These are phyloP conservation scores for Aphanocladium album DNA, from an alignment of 2,329 filamentous ascomycete species.

Conservation along the genomic window DNA sequence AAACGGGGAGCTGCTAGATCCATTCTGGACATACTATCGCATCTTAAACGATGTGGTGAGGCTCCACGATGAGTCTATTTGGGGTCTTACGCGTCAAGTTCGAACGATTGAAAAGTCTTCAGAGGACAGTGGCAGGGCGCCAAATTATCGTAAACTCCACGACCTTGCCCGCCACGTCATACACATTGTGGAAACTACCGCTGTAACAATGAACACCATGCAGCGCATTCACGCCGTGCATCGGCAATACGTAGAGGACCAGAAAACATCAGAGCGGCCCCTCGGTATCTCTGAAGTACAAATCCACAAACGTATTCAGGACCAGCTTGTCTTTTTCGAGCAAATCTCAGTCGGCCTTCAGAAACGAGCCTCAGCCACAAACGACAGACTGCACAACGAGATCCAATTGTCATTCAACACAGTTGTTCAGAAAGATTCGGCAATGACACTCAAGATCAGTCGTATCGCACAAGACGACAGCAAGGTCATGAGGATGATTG, in stretches of 20 bases:
- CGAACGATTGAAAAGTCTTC: conserved; percentile 27
- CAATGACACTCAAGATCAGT: conserved; percentile 34
- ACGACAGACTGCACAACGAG: conserved; percentile 47
- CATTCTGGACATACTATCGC: conserved; percentile 32
- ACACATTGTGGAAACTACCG: conserved; percentile 39
- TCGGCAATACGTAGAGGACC: background rate
- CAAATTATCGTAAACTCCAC: conserved; percentile 33
- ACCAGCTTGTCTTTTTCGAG: conserved; percentile 28
- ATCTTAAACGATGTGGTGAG: conserved; percentile 27
- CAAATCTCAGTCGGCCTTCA: conserved; percentile 31
- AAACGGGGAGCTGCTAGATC: conserved; percentile 18
- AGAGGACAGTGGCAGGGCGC: conserved; percentile 16
- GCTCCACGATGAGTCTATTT: conserved; percentile 33
- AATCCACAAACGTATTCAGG: conserved; percentile 20
- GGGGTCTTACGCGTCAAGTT: conserved; percentile 33
- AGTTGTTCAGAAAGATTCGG: conserved; percentile 37
- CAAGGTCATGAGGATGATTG: conserved; percentile 46
- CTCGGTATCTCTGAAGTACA: conserved; percentile 10
- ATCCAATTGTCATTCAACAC: conserved; percentile 47
- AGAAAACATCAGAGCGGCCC: background rate
- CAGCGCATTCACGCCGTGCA: conserved; percentile 30
- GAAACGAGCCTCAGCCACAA: conserved; percentile 33
- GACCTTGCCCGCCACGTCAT: conserved; percentile 39
- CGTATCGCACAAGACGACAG: conserved; percentile 40
- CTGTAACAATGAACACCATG: conserved; percentile 28